Conservation (phyloP, 169 alveolate species). For the Plasmodium berghei region DNA sequence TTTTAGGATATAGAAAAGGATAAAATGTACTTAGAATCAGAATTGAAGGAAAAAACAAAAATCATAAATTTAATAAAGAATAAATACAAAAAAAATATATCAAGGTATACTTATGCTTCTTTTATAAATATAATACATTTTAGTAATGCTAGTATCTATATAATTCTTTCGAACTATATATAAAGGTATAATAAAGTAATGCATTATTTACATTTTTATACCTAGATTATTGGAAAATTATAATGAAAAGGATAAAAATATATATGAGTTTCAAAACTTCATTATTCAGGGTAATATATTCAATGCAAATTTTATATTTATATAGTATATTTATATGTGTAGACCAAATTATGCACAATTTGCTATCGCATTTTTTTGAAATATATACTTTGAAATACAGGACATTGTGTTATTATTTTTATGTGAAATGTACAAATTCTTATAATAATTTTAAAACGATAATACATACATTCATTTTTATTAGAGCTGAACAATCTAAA, state of each 20-base stretch:
- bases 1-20: constrained; percentile 35
- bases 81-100: constrained; percentile 55
- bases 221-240: constrained; percentile 46
- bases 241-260: constrained; percentile 62
- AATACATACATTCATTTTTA: too few species aligned
- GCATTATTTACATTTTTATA: neutral
- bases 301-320: neutral
- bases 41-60: constrained; percentile 41
- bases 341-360: neutral
- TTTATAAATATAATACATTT: neutral
- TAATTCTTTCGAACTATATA: too few species aligned
- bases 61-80: constrained; percentile 48
- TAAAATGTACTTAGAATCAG: constrained; percentile 31
- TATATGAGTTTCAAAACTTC: constrained; percentile 48
- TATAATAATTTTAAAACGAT: too few species aligned
- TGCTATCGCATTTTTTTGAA: too few species aligned
- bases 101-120: constrained; percentile 11
- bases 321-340: neutral
- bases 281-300: constrained; percentile 25
- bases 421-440: too few species aligned
- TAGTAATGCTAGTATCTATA: neutral
- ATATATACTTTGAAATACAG: too few species aligned
- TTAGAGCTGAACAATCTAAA: constrained; percentile 45
- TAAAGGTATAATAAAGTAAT: too few species aligned
- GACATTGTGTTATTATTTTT: too few species aligned